phyloP scores from a whole-genome alignment of 805 yeast species.

The Saturnispora sekii region DNA sequence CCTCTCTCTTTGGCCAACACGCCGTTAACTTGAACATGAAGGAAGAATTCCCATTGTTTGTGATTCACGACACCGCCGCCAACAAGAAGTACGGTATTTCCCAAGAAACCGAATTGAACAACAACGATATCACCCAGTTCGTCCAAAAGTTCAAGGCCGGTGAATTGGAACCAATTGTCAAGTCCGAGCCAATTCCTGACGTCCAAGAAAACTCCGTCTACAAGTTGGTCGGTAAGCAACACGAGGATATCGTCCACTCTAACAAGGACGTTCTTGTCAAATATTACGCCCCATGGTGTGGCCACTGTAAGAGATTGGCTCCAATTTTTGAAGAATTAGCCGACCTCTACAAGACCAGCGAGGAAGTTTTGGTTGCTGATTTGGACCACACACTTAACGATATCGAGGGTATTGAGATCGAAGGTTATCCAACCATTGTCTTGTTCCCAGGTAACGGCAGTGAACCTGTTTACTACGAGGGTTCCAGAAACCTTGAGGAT shows the following conservation, averaged over 20 bases:
- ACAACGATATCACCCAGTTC: constrained; percentile 47
- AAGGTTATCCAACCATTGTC: constrained; percentile 88
- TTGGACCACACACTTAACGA: constrained; percentile 88
- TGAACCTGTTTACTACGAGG: constrained; percentile 55
- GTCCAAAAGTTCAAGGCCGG: constrained; percentile 58
- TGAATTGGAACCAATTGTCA: constrained; percentile 59
- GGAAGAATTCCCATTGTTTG: constrained; percentile 84
- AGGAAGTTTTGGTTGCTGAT: constrained; percentile 64
- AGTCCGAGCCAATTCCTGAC: constrained; percentile 82
- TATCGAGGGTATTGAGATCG: constrained; percentile 60
- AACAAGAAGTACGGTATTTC: constrained; percentile 73
- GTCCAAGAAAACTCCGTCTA: constrained; percentile 59
- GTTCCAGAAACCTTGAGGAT: constrained; percentile 64
- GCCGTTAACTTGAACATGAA: constrained; percentile 78
- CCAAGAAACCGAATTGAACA: constrained; percentile 46
- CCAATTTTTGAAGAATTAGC: constrained; percentile 74
- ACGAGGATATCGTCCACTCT: constrained; percentile 56
- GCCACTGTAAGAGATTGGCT: constrained; percentile 71
- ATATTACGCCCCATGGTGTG: constrained; percentile 98
- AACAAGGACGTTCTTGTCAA: constrained; percentile 74
- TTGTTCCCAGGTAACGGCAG: constrained; percentile 79
- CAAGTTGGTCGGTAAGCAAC: constrained; percentile 77
- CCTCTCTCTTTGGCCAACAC: constrained; percentile 70
- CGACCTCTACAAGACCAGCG: constrained; percentile 45
- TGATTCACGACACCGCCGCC: constrained; percentile 59